These are phyloP conservation scores for Boehmeria nivea DNA, from an alignment of 306 rosid genomes.

Conservation along the genomic window DNA sequence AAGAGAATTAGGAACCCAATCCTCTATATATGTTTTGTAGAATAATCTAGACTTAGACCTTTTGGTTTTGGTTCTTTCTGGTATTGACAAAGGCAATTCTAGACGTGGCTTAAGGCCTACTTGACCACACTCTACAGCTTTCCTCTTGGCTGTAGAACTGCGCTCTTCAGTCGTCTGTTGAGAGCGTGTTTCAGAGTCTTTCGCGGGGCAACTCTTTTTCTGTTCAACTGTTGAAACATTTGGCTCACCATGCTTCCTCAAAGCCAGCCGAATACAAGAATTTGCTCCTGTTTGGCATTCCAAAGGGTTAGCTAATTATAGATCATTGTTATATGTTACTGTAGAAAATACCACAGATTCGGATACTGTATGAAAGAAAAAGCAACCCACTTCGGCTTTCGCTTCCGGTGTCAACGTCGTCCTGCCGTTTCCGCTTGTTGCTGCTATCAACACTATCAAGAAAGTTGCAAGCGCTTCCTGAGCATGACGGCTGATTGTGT, in stretches of 20 bases:
- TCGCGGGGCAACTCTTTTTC: constrained; percentile 13
- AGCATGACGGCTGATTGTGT: constrained; percentile 44
- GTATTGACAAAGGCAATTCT: neutral
- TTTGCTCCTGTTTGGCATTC: constrained; percentile 29
- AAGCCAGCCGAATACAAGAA: constrained; percentile 36
- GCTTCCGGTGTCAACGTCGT: neutral
- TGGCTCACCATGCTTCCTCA: constrained; percentile 29
- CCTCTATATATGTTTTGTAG: constrained; percentile 22
- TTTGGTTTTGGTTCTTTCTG: neutral
- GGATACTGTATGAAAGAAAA: too few relatives aligned
- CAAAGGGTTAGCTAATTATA: neutral
- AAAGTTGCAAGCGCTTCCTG: constrained; percentile 33
- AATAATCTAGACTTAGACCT: neutral
- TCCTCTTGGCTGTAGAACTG: neutral
- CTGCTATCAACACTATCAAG: constrained; percentile 55
- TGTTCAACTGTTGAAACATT: neutral
- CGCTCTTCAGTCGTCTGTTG: neutral
- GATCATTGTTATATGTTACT: neutral
- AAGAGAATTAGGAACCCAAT: constrained; percentile 40
- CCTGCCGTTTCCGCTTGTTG: constrained; percentile 41
- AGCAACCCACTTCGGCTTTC: constrained; percentile 37
- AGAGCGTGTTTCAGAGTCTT: neutral
- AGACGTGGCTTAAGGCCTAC: neutral
- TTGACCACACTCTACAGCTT: neutral
- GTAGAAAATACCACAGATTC: neutral